Conservation (phyloP, 257 asterid genomes). For the Leonotis leonurus region DNA sequence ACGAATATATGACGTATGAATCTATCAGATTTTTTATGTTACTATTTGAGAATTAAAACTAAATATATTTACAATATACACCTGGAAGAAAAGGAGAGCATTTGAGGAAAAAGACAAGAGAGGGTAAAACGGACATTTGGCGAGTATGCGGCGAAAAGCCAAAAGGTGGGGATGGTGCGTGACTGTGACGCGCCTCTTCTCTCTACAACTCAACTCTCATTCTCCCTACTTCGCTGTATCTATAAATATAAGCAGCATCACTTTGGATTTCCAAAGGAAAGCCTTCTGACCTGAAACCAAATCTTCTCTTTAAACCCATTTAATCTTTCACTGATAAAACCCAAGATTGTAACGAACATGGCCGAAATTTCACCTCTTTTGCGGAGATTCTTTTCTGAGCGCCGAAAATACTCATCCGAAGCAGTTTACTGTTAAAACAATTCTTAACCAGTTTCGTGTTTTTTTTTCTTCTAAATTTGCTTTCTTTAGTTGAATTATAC, state of each 20-base stretch:
- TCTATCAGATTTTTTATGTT: too few relatives aligned
- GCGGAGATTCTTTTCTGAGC: conserved; percentile 31
- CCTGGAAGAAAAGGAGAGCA: background rate
- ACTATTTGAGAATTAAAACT: too few relatives aligned
- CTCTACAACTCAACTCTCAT: background rate
- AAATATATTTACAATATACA: background rate
- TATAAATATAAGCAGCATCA: conserved; percentile 8
- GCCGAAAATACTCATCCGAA: conserved; percentile 68
- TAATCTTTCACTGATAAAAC: background rate
- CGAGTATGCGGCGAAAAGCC: conserved; percentile 28
- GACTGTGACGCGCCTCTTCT: background rate
- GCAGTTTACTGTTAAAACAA: conserved; percentile 42
- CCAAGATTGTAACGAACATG: conserved; percentile 28
- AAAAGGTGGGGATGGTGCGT: conserved; percentile 9
- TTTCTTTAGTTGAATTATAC: conserved; percentile 9
- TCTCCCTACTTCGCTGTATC: conserved; percentile 5
- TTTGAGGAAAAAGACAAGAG: background rate
- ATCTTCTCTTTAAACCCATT: conserved; percentile 2
- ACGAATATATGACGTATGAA: too few relatives aligned
- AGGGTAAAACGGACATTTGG: conserved; percentile 32
- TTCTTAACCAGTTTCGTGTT: background rate
- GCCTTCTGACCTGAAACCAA: background rate
- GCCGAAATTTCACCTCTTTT: conserved; percentile 30
- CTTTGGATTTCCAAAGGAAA: conserved; percentile 15
- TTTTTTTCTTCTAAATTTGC: background rate